Evolutionary conservation across 2,329 filamentous ascomycete species (phyloP), one percentile per base, ranked within the genome.

Genomic region (Coniochaeta sp.): DNA sequence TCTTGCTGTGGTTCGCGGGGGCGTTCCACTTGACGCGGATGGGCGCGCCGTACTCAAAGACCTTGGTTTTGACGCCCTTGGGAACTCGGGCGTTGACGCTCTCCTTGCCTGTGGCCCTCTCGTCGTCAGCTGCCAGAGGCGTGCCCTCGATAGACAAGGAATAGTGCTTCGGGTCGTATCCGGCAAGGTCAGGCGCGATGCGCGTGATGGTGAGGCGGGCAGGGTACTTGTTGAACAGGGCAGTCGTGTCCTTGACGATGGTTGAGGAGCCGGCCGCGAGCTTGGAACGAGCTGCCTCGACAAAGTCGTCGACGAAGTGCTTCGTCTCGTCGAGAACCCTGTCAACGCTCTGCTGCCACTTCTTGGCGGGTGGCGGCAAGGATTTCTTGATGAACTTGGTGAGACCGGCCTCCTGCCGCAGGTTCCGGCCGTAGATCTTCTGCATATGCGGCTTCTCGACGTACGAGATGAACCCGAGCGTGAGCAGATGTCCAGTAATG

Each of bases 381-480:
- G 92, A 91, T 64, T 89, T 87, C 73, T 91, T 91, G 71, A 99
- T 83, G 68, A 91, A 97, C 76, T 93, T 96, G 62, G 93, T 93
- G 43, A 99, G 81, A 57, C 95, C 95, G 12, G 95, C 95, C 72
- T 96, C 91, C 64, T 89, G 80, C 62, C 95, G 88, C 54, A 99
- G 79, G 67, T 87, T 88, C 67, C 87, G 82, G 47, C 95, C 93
- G 69, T 99, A 99, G 19, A 98, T 84, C 80, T 96, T 98, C 73
- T 96, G 90, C 93, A 99, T 98, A 73, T 99, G 95, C 16, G 93
- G 95, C 62, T 93, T 88, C 75, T 99, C 95, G 11, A 99, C 90
- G 65, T 93, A 90, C 62, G 96, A 90, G 59, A 99, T 90, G 77
- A 97, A 97, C 33, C 81, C 86, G 34, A 98, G 79, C 1, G 90